These are phyloP conservation scores for Hortiboletus rubellus DNA, from an alignment of 1,284 basidiomycete species.

Conservation along the genomic window DNA sequence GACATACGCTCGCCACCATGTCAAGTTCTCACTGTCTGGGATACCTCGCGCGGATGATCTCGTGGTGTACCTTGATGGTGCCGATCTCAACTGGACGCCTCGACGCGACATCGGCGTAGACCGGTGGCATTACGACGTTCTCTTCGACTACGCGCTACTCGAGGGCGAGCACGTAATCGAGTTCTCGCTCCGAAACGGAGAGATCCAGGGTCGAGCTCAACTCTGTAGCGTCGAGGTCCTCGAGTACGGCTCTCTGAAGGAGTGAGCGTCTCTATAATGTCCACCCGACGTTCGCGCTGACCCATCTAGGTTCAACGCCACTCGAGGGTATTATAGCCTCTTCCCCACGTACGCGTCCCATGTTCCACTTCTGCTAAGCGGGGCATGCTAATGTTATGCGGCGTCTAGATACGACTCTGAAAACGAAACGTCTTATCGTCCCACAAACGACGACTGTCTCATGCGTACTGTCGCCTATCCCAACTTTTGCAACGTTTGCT, in stretches of 20 bases:
- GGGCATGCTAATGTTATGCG: background rate
- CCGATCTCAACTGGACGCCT: slow-evolving; percentile 59
- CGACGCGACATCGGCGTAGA: slow-evolving; percentile 58
- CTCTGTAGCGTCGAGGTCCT: slow-evolving; percentile 76
- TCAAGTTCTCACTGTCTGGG: slow-evolving; percentile 77
- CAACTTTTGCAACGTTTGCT: slow-evolving; percentile 76
- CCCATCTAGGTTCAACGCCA: slow-evolving; percentile 58
- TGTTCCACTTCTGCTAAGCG: background rate
- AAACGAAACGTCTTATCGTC: slow-evolving; percentile 67
- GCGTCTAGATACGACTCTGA: slow-evolving; percentile 52
- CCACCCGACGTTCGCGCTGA: background rate
- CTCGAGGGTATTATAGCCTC: slow-evolving; percentile 63
- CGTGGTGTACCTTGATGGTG: slow-evolving; percentile 60
- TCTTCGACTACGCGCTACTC: slow-evolving; percentile 40
- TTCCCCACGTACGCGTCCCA: slow-evolving; percentile 64
- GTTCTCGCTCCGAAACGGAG: slow-evolving; percentile 57
- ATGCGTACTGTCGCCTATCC: slow-evolving; percentile 75
- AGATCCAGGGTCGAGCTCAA: slow-evolving; percentile 59
- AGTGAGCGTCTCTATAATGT: slow-evolving; percentile 46
- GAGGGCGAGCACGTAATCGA: slow-evolving; percentile 55
- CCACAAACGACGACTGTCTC: slow-evolving; percentile 82
- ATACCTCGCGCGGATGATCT: slow-evolving; percentile 61
- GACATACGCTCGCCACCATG: slow-evolving; percentile 58
- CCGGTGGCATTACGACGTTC: slow-evolving; percentile 71
- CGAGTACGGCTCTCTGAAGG: slow-evolving; percentile 67